These are phyloP conservation scores for Botrytis fragariae DNA, from an alignment of 2,329 filamentous ascomycete species.

Conservation along the genomic window DNA sequence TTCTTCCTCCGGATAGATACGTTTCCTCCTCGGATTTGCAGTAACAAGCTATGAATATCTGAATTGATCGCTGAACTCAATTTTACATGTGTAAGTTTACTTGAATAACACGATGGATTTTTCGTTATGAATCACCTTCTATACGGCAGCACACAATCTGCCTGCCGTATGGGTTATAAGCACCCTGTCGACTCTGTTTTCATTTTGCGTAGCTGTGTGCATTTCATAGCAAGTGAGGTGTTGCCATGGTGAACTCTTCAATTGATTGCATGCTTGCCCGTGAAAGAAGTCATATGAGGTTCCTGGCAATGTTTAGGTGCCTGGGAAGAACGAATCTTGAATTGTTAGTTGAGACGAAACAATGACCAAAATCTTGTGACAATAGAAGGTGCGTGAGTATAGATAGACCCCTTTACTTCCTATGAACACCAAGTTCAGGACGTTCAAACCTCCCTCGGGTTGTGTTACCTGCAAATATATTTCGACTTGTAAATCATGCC, in stretches of 20 bases:
- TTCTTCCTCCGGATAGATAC: neutral
- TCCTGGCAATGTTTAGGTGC: neutral
- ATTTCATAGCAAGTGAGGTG: neutral
- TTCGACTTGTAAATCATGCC: neutral
- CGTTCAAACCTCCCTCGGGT: fast-evolving
- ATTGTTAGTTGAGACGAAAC: no score
- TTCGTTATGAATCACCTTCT: neutral
- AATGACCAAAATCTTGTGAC: neutral
- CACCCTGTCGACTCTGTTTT: neutral
- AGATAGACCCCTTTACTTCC: neutral
- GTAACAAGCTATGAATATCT: neutral
- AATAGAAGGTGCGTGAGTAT: neutral
- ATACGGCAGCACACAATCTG: neutral
- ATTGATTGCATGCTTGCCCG: neutral
- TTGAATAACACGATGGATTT: neutral
- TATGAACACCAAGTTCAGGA: no score
- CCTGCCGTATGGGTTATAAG: neutral
- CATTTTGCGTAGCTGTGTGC: neutral
- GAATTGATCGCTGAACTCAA: neutral
- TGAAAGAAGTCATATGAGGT: neutral
- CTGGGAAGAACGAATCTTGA: neutral
- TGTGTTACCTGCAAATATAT: no score
- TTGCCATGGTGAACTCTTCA: neutral
- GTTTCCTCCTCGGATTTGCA: neutral
- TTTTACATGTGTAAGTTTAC: neutral